phyloP scores from a whole-genome alignment of 2,329 filamentous ascomycete species.

The Aquanectria penicillioides region DNA sequence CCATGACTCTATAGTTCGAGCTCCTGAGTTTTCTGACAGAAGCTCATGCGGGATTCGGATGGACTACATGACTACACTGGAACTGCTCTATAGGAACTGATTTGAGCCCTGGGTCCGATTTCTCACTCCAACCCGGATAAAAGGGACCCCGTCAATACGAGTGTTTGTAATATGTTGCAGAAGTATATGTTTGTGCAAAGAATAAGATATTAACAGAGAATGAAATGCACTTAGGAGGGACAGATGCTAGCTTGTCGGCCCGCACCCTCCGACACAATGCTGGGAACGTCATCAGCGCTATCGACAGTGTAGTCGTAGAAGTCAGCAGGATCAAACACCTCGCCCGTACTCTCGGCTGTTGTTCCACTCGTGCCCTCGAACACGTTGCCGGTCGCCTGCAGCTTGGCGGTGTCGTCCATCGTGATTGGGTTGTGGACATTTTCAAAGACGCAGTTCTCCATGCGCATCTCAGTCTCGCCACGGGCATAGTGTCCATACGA shows the following conservation, averaged over 20 bases:
- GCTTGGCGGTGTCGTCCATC: conserved; percentile 17
- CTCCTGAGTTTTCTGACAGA: too few relatives aligned
- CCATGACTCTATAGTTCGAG: too few relatives aligned
- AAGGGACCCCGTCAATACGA: too few relatives aligned
- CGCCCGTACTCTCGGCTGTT: conserved; percentile 16
- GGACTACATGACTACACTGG: too few relatives aligned
- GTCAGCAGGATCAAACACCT: conserved; percentile 14
- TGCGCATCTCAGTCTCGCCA: conserved; percentile 34
- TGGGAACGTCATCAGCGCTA: conserved; percentile 32
- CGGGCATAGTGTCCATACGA: conserved; percentile 40
- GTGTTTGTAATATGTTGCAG: too few relatives aligned
- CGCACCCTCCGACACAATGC: conserved; percentile 29
- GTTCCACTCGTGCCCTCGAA: conserved; percentile 18
- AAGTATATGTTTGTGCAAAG: too few relatives aligned
- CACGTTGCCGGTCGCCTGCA: conserved; percentile 21
- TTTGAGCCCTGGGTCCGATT: too few relatives aligned
- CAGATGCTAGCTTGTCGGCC: conserved; percentile 39
- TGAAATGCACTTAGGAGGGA: conserved; percentile 19
- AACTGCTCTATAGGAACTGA: too few relatives aligned
- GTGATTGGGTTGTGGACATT: conserved; percentile 34
- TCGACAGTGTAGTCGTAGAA: conserved; percentile 28
- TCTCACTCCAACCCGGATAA: too few relatives aligned
- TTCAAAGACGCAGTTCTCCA: conserved; percentile 42
- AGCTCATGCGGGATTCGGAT: too few relatives aligned
- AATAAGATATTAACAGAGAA: too few relatives aligned